phyloP scores from a whole-genome alignment of 805 yeast genomes.

The Schwanniomyces sp. region DNA sequence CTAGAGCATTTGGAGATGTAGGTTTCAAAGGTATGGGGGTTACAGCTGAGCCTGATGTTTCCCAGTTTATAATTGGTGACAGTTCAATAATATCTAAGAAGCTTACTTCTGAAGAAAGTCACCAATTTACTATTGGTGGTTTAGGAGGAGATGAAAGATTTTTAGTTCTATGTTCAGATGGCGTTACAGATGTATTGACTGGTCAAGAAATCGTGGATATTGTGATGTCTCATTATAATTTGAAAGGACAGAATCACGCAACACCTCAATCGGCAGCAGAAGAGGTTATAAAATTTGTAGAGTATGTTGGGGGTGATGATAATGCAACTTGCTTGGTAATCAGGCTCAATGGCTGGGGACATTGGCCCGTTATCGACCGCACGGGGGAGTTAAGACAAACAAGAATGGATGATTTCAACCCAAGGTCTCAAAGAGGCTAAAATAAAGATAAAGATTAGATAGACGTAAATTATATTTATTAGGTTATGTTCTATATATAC shows the following conservation, averaged over 20 bases:
- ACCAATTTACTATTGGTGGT: constrained; percentile 34
- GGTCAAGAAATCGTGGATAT: constrained; percentile 94
- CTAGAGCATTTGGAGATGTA: constrained; percentile 90
- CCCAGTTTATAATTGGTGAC: constrained; percentile 68
- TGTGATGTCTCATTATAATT: constrained; percentile 64
- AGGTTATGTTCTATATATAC: constrained; percentile 1
- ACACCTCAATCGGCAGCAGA: constrained; percentile 84
- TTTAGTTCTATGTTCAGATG: constrained; percentile 81
- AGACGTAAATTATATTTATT: not conserved
- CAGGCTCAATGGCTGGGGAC: constrained; percentile 87
- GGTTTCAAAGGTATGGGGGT: constrained; percentile 81
- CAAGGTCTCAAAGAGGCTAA: constrained; percentile 15
- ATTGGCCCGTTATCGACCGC: constrained; percentile 82
- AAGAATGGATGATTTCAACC: constrained; percentile 49
- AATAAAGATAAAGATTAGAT: not conserved
- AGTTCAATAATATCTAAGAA: constrained; percentile 26
- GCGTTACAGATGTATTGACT: constrained; percentile 73
- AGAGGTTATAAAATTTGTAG: constrained; percentile 81
- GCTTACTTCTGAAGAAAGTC: constrained; percentile 39
- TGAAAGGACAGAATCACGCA: constrained; percentile 66
- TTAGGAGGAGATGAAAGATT: constrained; percentile 88
- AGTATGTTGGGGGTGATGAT: constrained; percentile 88
- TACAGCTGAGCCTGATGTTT: constrained; percentile 88
- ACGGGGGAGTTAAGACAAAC: constrained; percentile 82
- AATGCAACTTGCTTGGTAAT: constrained; percentile 91